Conservation (phyloP, 805 yeast species). For the Wickerhamiella siamensis region DNA sequence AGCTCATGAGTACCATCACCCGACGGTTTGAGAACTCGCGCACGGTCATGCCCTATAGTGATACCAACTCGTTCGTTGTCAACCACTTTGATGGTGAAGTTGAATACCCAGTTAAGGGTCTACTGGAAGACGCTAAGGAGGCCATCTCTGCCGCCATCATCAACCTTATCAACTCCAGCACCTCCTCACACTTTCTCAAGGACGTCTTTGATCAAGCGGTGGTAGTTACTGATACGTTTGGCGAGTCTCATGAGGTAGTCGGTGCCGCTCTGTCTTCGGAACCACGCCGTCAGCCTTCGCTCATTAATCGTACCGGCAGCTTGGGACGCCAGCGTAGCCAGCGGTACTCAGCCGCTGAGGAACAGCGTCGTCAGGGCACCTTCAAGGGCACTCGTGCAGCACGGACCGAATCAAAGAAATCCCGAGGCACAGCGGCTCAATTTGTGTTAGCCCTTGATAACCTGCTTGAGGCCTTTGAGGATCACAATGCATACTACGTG, state of each 20-base stretch:
- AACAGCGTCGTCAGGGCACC: slow-evolving; percentile 7
- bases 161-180: slow-evolving; percentile 26
- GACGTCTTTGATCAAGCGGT: slow-evolving; percentile 25
- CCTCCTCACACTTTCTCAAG: slow-evolving; percentile 26
- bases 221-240: slow-evolving; percentile 25
- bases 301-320: slow-evolving; percentile 4
- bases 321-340: slow-evolving; percentile 3
- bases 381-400: slow-evolving; percentile 4
- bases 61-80: slow-evolving; percentile 34
- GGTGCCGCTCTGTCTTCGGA: slow-evolving; percentile 29
- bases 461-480: slow-evolving; percentile 27
- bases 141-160: slow-evolving; percentile 32
- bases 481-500: slow-evolving; percentile 28
- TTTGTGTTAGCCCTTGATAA: slow-evolving; percentile 24
- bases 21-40: slow-evolving; percentile 23
- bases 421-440: slow-evolving; percentile 13
- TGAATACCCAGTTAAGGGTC: slow-evolving; percentile 36
- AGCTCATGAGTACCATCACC: slow-evolving; percentile 22
- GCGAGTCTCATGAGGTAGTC: slow-evolving; percentile 21
- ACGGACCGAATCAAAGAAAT: slow-evolving; percentile 7
- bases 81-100: slow-evolving; percentile 48
- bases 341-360: slow-evolving; percentile 10
- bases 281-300: slow-evolving; percentile 29
- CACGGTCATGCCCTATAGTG: slow-evolving; percentile 18
- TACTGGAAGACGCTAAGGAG: slow-evolving; percentile 40